Base-by-base conservation (phyloP, 2,329 filamentous ascomycete genomes). In the Beauveria rudraprayagi region DNA sequence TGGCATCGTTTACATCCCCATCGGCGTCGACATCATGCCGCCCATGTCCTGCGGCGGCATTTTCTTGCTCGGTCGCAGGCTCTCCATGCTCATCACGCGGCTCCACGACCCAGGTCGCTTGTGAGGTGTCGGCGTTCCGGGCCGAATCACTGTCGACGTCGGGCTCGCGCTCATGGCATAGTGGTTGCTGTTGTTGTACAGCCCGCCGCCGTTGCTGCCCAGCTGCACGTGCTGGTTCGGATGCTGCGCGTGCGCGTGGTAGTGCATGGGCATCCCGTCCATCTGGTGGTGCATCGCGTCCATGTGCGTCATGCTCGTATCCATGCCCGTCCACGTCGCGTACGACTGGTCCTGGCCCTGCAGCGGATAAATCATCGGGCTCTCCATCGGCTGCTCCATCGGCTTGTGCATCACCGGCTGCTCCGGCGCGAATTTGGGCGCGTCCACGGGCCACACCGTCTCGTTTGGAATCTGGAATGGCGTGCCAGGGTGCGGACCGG, bases 381-480 rank as follows among this genome's bases (percentile, higher is more conserved):
- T 55, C 41, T 64, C 63, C 53, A 64, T 60, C 28, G 59, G 57
- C 30, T 57, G 55, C 60, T 70, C 69, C 65, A 73, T 67, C 61
- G 74, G 72, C 61, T 69, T 71, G 14, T 68, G 68, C 50, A 71
- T 51, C 6, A 60, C 64, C 14, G 62, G 64, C 5, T 67, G 64
- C 41, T 76, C 74, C 9, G 74, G 73, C 8, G 73, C 73, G 61
- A 76, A 75, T 64, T 74, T 74, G 57, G 74, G 74, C 5, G 72
- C 72, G 48, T 75, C 34, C 34, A 37, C 73, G 3, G 73, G 70
- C 71, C 75, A 75, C 26, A 70, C 67, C 10, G 66, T 67, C 62
- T 75, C 74, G 57, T 72, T 72, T 17, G 75, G 75, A 50, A 77
- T 76, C 3, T 70, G 70, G 64, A 75, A 75, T 5, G 75, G 75